phyloP scores from a whole-genome alignment of 2,329 filamentous ascomycete genomes.

The Eurotiales sp. region DNA sequence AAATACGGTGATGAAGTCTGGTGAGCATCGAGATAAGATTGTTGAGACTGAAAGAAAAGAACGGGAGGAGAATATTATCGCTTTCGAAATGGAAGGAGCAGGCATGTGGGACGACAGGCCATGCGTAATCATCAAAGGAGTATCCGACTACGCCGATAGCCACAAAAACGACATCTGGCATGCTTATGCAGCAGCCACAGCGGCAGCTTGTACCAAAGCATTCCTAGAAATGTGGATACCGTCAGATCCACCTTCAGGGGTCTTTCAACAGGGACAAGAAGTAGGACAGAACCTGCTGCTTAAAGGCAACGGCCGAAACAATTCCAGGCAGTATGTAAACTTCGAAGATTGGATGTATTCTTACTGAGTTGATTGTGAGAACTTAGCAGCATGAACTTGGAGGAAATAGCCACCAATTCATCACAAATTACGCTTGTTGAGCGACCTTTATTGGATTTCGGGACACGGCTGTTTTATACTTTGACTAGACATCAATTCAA shows the following conservation, averaged over 20 bases:
- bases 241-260: not conserved
- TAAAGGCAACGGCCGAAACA: not conserved
- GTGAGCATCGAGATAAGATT: slow-evolving; percentile 4
- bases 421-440: not conserved
- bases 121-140: slow-evolving; percentile 15
- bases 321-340: not conserved
- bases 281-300: not conserved
- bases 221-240: slow-evolving; percentile 12
- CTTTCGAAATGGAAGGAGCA: slow-evolving; percentile 13
- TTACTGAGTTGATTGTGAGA: not conserved
- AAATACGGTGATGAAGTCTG: slow-evolving; percentile 7
- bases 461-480: not conserved
- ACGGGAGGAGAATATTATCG: not conserved
- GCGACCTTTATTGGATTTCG: not conserved
- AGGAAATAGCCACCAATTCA: not conserved
- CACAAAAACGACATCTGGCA: slow-evolving; percentile 19
- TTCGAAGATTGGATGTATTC: not conserved
- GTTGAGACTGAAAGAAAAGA: not conserved
- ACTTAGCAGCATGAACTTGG: not conserved
- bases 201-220: slow-evolving; percentile 13
- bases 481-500: not conserved
- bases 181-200: slow-evolving; percentile 16
- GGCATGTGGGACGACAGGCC: slow-evolving; percentile 11
- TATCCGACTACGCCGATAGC: slow-evolving; percentile 16
- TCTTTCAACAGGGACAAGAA: not conserved